Percentiles rank a stretch among this genome's conserved stretches.
Conservation (phyloP, 352 stramenopile genomes). For the Phytophthora meadii region DNA sequence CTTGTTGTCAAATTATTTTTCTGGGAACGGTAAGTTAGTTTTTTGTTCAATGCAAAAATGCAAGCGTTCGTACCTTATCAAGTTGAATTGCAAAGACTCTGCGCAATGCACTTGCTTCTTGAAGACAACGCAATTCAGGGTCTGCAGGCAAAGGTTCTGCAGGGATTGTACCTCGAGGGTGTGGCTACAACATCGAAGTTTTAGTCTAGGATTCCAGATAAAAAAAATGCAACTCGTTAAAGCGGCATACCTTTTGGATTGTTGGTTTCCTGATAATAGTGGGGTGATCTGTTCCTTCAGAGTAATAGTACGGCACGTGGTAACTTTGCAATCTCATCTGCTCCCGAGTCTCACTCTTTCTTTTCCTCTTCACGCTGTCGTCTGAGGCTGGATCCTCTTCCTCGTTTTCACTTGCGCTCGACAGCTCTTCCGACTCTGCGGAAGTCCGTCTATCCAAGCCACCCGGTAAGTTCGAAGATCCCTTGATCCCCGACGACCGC, state of each 20-base stretch:
- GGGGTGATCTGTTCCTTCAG: constrained; percentile 1
- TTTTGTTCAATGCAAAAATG: too few relatives aligned
- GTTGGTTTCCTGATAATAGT: neutral
- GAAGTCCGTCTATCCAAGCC: constrained; percentile 17
- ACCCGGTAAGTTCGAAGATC: neutral
- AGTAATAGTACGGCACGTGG: constrained; percentile 44
- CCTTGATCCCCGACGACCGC: constrained; percentile 7
- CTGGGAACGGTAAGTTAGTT: neutral
- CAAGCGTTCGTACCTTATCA: constrained; percentile 16
- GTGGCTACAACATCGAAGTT: constrained; percentile 25
- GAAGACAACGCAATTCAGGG: constrained; percentile 61
- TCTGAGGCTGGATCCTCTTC: constrained; percentile 13
- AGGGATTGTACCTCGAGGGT: constrained; percentile 55
- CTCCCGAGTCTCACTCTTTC: constrained; percentile 6
- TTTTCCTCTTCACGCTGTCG: constrained; percentile 11
- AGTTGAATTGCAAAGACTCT: constrained; percentile 32
- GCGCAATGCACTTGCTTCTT: constrained; percentile 46
- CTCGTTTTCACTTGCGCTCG: constrained; percentile 29
- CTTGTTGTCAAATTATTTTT: neutral
- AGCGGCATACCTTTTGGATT: constrained; percentile 19
- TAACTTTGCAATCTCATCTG: constrained; percentile 43
- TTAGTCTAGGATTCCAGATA: neutral
- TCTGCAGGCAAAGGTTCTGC: constrained; percentile 50
- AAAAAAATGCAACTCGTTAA: too few relatives aligned
- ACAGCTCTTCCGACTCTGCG: constrained; percentile 14